Evolutionary conservation across 1,139 yeast genomes (phyloP), one percentile per base, ranked within the genome.

Genomic region (Geotrichum klebahnii): DNA sequence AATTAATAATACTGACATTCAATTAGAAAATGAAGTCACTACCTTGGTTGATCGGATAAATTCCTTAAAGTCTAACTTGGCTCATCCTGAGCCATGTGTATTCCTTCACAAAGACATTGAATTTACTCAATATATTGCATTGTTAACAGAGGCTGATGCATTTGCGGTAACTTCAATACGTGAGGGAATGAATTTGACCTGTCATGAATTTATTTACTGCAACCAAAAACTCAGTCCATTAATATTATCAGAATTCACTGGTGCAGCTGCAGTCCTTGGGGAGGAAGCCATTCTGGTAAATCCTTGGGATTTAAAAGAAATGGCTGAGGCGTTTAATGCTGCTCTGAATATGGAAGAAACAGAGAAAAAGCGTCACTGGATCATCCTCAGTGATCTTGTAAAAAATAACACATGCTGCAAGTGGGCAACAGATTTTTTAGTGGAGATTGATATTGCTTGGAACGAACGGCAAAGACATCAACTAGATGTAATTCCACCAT

Each of bases 131-230:
- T 92, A 92, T 63, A 69, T 92, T 58, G 97, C 96, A 0, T 70
- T 92, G 51, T 78, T 86, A 50, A 73, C 82, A 40, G 97, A 89
- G 64, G 96, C 97, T 0, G 95, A 86, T 59, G 75, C 80, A 1
- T 92, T 92, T 65, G 81, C 86, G 31, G 96, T 92, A 2, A 82
- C 95, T 3, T 84, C 96, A 1, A 78, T 92, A 76, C 81, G 98
- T 64, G 99, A 94, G 67, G 98, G 98, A 17, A 85, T 92, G 86
- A 92, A 92, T 62, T 73, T 92, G 63, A 89, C 98, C 0, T 89
- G 97, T 61, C 98, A 94, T 63, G 98, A 92, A 66, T 94, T 84
- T 64, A 79, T 89, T 34, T 83, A 82, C 51, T 88, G 96, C 24
- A 80, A 95, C 3, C 72, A 75, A 26, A 77, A 79, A 56, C 81